Evolutionary conservation across 345 rosid genomes (phyloP), one percentile per base, ranked within the genome.

Genomic region (Aquilaria yunnanensis): DNA sequence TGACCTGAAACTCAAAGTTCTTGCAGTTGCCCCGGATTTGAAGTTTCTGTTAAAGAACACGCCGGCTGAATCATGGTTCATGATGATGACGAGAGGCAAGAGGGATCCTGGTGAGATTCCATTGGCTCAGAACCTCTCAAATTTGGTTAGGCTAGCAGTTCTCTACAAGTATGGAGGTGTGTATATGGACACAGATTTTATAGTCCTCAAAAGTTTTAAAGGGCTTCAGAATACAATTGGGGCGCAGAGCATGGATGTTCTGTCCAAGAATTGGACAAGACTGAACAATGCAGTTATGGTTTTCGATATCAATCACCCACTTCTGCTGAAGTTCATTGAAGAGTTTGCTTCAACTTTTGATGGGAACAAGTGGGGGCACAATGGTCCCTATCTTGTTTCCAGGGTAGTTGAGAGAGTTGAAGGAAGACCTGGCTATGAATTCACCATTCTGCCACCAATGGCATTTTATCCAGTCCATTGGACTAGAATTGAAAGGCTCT

Each of bases 331-430:
- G 49, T 92, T 92, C 68, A 83, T 92, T 0, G 75, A 83, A 54
- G 98, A 92, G 72, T 87, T 87, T 64, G 88, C 89, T 29, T 51
- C 72, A 6, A 87, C 85, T 16, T 92, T 89, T 55, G 84, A 89
- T 56, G 96, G 93, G 9, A 84, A 74, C 54, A 89, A 68, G 73
- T 92, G 98, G 96, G 96, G 96, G 6, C 81, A 92, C 49, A 89
- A 89, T 34, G 98, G 98, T 0, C 98, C 98, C 0, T 85, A 87
- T 54, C 53, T 92, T 77, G 87, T 89, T 14, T 85, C 85, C 6
- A 80, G 98, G 63, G 88, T 87, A 3, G 83, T 70, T 6, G 34
- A 61, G 57, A 83, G 74, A 73, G 73, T 74, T 9, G 63, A 69
- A 50, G 83, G 68, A 57, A 73, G 65, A 12, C 67, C 74, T 9